Evolutionary conservation across 495 filamentous ascomycete genomes (phyloP).

Genomic region (Xylaria cubensis): DNA sequence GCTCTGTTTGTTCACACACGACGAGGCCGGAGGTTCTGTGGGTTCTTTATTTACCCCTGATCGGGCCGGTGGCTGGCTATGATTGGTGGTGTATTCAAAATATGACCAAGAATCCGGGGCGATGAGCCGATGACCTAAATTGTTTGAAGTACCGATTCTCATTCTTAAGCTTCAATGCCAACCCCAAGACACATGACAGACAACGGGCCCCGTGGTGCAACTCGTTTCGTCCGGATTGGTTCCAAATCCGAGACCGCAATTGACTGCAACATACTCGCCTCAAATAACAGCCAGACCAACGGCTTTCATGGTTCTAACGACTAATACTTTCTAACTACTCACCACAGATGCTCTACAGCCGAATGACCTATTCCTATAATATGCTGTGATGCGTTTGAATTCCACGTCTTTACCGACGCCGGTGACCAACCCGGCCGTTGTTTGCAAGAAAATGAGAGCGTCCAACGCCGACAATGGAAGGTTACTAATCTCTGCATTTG

Average conservation of each 20-base stretch:
- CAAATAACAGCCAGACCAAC: not conserved
- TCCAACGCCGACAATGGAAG: not conserved
- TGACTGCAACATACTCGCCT: not conserved
- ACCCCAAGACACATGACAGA: constrained; percentile 2
- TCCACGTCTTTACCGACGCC: not conserved
- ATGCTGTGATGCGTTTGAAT: not conserved
- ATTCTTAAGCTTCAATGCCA: not conserved
- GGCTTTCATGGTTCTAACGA: not conserved
- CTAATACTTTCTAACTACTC: constrained; percentile 7
- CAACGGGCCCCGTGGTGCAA: constrained; percentile 6
- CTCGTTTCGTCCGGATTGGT: constrained; percentile 3
- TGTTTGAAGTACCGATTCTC: not conserved
- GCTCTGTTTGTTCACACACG: not conserved
- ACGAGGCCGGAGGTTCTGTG: constrained; percentile 10
- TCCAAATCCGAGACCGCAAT: constrained; percentile 15
- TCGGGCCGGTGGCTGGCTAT: not conserved
- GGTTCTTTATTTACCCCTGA: not conserved
- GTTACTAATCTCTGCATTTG: not conserved
- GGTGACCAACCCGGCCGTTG: not conserved
- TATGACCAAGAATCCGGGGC: constrained; percentile 4
- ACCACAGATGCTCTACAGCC: not conserved
- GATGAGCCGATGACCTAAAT: not conserved
- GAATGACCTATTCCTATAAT: not conserved
- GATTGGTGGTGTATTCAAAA: constrained; percentile 11
- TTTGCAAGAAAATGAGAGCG: not conserved